Evolutionary conservation across 768 basidiomycete species (phyloP).

Genomic region (Suillus plorans): DNA sequence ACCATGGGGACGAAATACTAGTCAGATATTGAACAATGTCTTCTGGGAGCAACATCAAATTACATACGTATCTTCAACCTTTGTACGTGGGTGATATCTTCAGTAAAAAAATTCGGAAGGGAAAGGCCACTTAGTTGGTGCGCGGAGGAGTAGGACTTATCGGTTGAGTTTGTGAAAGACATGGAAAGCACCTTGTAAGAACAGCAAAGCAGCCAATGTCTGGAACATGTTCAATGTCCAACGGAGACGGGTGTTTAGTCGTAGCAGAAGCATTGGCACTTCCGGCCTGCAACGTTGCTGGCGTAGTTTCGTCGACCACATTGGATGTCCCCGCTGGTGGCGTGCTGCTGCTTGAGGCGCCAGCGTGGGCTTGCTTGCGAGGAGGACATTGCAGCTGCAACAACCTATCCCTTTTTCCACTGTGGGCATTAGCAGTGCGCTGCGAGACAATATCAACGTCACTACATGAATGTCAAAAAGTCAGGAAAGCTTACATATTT

Average conservation of each 20-base stretch:
- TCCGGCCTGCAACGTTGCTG: neutral
- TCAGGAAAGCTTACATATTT: neutral
- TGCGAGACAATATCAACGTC: neutral
- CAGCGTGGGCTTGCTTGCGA: neutral
- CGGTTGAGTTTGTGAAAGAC: neutral
- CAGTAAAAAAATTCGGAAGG: neutral
- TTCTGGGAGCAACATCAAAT: too few relatives aligned
- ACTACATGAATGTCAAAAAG: neutral
- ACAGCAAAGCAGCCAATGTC: neutral
- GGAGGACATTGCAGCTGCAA: neutral
- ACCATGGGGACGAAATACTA: neutral
- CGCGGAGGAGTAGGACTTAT: neutral
- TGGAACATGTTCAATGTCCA: neutral
- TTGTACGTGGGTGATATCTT: too few relatives aligned
- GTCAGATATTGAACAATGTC: neutral
- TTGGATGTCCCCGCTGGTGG: neutral
- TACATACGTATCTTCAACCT: too few relatives aligned
- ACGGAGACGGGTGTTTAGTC: neutral
- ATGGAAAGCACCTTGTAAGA: neutral
- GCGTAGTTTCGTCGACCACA: too few relatives aligned
- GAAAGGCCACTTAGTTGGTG: neutral
- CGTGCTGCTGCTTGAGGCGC: neutral
- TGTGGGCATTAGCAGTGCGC: neutral
- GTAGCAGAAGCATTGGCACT: neutral
- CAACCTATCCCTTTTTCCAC: neutral